Evolutionary conservation across 768 basidiomycete genomes (phyloP).

Genomic region (Tylopilus felleus): DNA sequence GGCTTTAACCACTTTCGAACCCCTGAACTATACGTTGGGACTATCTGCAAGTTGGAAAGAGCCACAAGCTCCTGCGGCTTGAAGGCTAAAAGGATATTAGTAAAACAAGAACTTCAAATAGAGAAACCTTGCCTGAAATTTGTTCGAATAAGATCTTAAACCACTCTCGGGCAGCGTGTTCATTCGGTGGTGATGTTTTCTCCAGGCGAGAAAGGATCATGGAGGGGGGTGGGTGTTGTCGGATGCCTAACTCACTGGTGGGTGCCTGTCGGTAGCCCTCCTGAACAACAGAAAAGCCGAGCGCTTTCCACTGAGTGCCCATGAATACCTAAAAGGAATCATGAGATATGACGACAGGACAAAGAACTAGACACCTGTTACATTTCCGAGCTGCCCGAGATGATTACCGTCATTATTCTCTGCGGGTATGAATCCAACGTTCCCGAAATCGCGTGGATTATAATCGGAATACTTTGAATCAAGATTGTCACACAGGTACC

Average conservation of each 20-base stretch:
- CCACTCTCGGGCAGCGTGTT: background rate
- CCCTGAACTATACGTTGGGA: background rate
- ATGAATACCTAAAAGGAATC: background rate
- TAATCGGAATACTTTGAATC: background rate
- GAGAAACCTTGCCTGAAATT: background rate
- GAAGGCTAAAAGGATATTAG: background rate
- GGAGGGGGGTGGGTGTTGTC: background rate
- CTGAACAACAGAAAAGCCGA: slow-evolving; percentile 1
- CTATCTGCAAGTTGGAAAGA: background rate
- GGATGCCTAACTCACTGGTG: background rate
- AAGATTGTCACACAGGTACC: background rate
- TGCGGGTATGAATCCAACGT: background rate
- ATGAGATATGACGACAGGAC: too few relatives aligned
- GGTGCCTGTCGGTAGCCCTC: background rate
- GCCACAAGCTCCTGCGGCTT: background rate
- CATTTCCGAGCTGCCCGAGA: background rate
- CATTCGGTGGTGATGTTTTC: background rate
- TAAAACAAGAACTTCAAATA: too few relatives aligned
- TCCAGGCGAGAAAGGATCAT: background rate
- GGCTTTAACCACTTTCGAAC: background rate
- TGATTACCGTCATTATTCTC: background rate
- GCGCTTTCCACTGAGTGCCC: background rate
- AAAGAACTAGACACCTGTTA: background rate
- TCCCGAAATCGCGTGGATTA: background rate
- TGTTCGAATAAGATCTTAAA: background rate